Percentiles rank a stretch among this genome's conserved stretches.
Conservation (phyloP, 1,284 basidiomycete genomes). For the Ceratobasidium sp. region DNA sequence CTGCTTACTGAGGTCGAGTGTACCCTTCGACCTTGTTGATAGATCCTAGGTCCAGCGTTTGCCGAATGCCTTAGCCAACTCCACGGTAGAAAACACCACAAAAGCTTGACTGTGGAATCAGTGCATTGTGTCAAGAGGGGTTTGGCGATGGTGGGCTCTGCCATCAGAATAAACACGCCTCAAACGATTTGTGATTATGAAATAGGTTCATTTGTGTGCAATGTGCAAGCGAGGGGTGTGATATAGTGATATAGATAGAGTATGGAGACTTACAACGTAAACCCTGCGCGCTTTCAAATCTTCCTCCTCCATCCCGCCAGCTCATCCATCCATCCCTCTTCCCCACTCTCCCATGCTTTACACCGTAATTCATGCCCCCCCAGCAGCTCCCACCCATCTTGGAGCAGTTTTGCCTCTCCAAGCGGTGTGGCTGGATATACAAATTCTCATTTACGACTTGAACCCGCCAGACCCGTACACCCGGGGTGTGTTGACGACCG, state of each 20-base stretch:
- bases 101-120: conserved; percentile 80
- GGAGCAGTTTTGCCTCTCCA: conserved; percentile 55
- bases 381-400: conserved; percentile 57
- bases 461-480: conserved; percentile 60
- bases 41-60: conserved; percentile 71
- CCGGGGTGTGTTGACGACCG: conserved; percentile 70
- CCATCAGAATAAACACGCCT: conserved; percentile 66
- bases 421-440: conserved; percentile 55
- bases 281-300: conserved; percentile 74
- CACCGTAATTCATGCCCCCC: conserved; percentile 72
- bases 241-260: conserved; percentile 62
- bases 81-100: conserved; percentile 63
- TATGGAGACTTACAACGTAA: conserved; percentile 68
- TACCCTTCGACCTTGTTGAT: conserved; percentile 12
- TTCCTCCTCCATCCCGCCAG: conserved; percentile 57
- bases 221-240: conserved; percentile 41
- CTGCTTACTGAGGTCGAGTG: neutral
- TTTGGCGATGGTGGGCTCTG: conserved; percentile 59
- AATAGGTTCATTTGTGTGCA: conserved; percentile 26
- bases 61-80: conserved; percentile 62
- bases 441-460: conserved; percentile 74
- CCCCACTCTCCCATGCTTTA: conserved; percentile 59
- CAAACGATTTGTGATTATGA: conserved; percentile 61
- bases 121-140: neutral
- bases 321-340: conserved; percentile 51